Evolutionary conservation across 2,329 filamentous ascomycete genomes (phyloP).

Genomic region (Neopestalotiopsis sp.): DNA sequence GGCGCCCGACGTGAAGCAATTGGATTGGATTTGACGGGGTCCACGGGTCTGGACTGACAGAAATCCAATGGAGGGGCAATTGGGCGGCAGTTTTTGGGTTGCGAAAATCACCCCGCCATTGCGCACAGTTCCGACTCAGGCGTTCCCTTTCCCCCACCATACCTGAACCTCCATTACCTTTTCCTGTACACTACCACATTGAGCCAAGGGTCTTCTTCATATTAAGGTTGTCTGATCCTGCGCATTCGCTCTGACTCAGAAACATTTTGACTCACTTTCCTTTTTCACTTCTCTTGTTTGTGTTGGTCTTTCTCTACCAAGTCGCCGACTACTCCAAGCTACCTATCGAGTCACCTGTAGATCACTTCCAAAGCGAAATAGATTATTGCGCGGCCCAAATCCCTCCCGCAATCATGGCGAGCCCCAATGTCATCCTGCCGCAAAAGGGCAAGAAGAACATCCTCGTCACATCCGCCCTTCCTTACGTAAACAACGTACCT

Average conservation of each 20-base stretch:
- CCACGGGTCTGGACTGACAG: background rate
- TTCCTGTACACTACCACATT: background rate
- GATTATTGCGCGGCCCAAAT: background rate
- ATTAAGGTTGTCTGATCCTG: background rate
- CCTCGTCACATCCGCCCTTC: constrained; percentile 88
- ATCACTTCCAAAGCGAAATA: background rate
- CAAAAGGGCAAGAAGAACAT: constrained; percentile 81
- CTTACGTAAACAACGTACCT: constrained; percentile 79
- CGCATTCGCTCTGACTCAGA: constrained; percentile 10
- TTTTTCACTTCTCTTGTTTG: background rate
- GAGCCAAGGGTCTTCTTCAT: constrained; percentile 1
- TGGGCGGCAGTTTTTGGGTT: background rate
- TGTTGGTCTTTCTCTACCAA: background rate
- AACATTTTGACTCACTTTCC: constrained; percentile 1
- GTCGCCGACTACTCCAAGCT: background rate
- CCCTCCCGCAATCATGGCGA: constrained; percentile 3
- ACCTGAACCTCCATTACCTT: background rate
- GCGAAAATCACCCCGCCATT: constrained; percentile 13
- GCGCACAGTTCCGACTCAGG: constrained; percentile 6
- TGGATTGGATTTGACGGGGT: background rate
- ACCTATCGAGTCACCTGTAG: background rate
- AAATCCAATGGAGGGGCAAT: constrained; percentile 4
- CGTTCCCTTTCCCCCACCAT: too few relatives aligned
- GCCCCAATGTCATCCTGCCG: constrained; percentile 57
- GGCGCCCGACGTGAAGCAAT: background rate